Conservation (phyloP, 2,329 filamentous ascomycete genomes). For the Plectosphaerella sp. region DNA sequence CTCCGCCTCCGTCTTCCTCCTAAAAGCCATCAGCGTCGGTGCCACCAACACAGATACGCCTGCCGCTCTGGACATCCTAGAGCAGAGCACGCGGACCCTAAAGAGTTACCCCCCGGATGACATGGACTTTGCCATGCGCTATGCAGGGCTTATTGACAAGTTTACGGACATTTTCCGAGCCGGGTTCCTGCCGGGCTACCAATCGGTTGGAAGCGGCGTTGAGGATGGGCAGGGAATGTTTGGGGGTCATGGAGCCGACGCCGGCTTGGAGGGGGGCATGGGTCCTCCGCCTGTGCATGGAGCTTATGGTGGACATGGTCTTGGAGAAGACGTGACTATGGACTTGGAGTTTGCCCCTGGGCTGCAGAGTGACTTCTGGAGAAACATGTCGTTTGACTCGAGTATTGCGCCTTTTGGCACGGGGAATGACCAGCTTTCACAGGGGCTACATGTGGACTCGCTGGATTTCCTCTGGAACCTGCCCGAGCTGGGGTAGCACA, state of each 20-base stretch:
- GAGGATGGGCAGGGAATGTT: no score
- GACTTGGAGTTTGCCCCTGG: neutral
- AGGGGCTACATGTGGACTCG: conserved; percentile 6
- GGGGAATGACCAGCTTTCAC: conserved; percentile 3
- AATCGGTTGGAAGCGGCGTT: neutral
- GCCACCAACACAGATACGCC: conserved; percentile 10
- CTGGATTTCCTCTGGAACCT: conserved; percentile 9
- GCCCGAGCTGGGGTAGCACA: conserved; percentile 1
- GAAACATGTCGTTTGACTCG: conserved; percentile 2
- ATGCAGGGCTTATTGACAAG: conserved; percentile 16
- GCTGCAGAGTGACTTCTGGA: conserved; percentile 2
- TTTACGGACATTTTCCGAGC: conserved; percentile 7
- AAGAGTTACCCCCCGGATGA: conserved; percentile 12
- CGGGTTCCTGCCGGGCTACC: neutral
- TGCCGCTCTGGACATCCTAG: conserved; percentile 7
- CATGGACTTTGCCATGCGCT: conserved; percentile 18
- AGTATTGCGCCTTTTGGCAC: conserved; percentile 5
- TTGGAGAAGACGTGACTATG: neutral
- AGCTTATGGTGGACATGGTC: neutral
- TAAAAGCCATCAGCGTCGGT: conserved; percentile 14
- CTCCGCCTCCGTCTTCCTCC: conserved; percentile 15
- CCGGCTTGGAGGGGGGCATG: no score
- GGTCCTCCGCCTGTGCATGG: no score
- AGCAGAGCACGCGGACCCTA: conserved; percentile 11
- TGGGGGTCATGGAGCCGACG: no score